Evolutionary conservation across 2,329 filamentous ascomycete species (phyloP).

Genomic region (Trichoderma sp.): DNA sequence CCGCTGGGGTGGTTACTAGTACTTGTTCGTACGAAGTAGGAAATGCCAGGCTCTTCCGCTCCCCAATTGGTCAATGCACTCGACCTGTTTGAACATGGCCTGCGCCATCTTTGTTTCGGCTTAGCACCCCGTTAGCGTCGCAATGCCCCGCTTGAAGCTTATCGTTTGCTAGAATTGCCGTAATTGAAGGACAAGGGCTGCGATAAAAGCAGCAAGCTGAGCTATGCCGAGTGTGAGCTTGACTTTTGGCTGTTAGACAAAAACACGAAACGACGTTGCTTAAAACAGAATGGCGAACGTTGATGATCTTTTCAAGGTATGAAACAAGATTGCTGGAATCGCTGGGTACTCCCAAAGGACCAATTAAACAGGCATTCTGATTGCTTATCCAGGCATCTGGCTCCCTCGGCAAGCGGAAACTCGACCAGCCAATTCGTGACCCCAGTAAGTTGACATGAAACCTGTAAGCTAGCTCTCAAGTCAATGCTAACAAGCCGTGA

Average conservation of each 20-base stretch:
- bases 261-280: constrained; percentile 2
- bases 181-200: constrained; percentile 18
- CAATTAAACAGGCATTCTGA: not conserved
- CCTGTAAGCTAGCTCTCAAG: not conserved
- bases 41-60: constrained; percentile 1
- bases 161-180: constrained; percentile 14
- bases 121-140: not conserved
- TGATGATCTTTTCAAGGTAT: constrained; percentile 58
- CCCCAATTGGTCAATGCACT: constrained; percentile 5
- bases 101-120: not conserved
- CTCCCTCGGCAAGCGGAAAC: constrained; percentile 59
- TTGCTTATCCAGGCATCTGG: constrained; percentile 39
- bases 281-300: constrained; percentile 51
- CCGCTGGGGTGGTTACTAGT: not conserved
- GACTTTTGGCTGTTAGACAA: not conserved
- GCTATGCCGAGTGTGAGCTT: not conserved
- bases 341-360: not conserved
- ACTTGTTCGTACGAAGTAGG: not conserved
- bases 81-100: not conserved
- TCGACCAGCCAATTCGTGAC: constrained; percentile 60
- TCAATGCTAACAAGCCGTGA: not conserved
- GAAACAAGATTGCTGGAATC: not conserved
- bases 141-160: not conserved
- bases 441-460: constrained; percentile 50
- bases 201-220: constrained; percentile 9